Conservation (phyloP, 1,284 basidiomycete species). For the Paramarasmius palmivorus region DNA sequence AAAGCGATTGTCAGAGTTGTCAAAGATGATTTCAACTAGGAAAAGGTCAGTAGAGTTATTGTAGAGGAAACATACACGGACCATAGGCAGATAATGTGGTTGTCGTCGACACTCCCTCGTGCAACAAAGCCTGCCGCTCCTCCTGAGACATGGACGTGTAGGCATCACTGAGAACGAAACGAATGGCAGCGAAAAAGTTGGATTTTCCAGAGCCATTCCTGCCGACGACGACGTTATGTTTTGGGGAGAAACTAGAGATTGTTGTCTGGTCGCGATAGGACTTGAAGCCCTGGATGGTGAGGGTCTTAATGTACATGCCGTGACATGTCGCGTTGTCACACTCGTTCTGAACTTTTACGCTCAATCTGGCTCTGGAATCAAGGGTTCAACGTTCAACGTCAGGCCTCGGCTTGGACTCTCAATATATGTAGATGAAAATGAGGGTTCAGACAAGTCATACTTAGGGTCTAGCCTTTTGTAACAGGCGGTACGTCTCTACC, state of each 20-base stretch:
- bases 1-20: slow-evolving; percentile 90
- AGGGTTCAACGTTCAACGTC: too few species aligned
- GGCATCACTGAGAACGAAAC: slow-evolving; percentile 96
- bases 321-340: background rate
- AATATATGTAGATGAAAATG: too few species aligned
- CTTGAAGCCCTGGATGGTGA: slow-evolving; percentile 97
- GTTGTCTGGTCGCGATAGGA: slow-evolving; percentile 88
- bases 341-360: background rate
- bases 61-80: slow-evolving; percentile 30
- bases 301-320: slow-evolving; percentile 84
- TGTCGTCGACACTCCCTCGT: slow-evolving; percentile 88
- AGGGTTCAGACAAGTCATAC: too few species aligned
- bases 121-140: slow-evolving; percentile 89
- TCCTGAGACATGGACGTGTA: slow-evolving; percentile 95
- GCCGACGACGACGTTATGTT: slow-evolving; percentile 93
- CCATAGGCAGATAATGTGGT: slow-evolving; percentile 94
- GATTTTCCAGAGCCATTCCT: slow-evolving; percentile 96
- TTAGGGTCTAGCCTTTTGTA: too few species aligned
- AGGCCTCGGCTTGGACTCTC: too few species aligned
- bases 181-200: slow-evolving; percentile 98
- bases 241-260: slow-evolving; percentile 81
- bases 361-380: too few species aligned
- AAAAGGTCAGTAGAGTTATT: slow-evolving; percentile 16
- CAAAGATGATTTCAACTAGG: slow-evolving; percentile 83
- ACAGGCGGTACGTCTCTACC: too few species aligned